Conservation (phyloP, 164 flowering plant species). For the Nymphaea colorata region DNA sequence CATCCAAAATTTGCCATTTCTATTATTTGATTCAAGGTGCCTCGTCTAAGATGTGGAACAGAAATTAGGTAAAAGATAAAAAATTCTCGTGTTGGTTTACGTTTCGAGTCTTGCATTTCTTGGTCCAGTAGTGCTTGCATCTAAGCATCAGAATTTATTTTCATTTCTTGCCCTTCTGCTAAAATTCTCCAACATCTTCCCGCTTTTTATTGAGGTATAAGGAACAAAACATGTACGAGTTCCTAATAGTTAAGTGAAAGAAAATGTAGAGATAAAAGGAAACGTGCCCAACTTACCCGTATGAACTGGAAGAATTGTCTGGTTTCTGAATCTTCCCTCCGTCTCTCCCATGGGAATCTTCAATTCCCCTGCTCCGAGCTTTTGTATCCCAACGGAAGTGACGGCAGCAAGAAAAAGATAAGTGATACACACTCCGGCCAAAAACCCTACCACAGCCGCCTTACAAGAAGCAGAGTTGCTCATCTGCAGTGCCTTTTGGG, state of each 20-base stretch:
- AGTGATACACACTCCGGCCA: conserved; percentile 74
- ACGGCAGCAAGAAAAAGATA: conserved; percentile 55
- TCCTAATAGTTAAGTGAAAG: not conserved
- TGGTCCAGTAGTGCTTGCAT: no score
- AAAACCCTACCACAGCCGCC: conserved; percentile 75
- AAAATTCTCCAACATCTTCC: no score
- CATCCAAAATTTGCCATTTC: no score
- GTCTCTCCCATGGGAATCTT: conserved; percentile 23
- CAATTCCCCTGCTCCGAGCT: conserved; percentile 26
- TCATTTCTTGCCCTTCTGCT: no score
- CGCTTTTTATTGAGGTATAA: not conserved
- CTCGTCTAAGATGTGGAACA: no score
- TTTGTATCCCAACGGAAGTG: conserved; percentile 21
- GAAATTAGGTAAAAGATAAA: no score
- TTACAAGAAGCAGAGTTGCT: conserved; percentile 79
- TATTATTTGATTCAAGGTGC: no score
- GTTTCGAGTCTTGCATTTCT: no score
- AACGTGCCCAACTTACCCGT: conserved; percentile 26
- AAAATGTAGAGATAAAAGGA: not conserved
- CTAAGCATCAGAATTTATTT: no score
- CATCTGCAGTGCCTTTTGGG: conserved; percentile 75
- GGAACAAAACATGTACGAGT: not conserved
- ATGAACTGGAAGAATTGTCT: conserved; percentile 18
- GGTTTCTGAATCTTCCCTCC: conserved; percentile 26
- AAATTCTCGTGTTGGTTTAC: no score